These are phyloP conservation scores for Tetrapisispora namnaoensis DNA, from an alignment of 805 yeast species.

Conservation along the genomic window DNA sequence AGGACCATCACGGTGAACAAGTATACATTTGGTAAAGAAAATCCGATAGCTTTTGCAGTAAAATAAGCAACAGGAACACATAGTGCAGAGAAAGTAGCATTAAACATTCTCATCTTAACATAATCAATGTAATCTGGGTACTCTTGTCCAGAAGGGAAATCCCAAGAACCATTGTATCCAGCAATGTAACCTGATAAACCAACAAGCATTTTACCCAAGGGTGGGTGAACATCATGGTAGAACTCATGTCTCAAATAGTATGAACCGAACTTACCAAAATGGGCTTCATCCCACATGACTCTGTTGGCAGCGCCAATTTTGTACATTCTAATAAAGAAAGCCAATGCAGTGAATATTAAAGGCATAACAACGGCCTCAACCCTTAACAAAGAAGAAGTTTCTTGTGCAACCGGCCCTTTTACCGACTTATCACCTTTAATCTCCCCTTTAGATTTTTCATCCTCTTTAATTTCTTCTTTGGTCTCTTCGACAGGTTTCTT, in stretches of 20 bases:
- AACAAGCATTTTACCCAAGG: conserved; percentile 71
- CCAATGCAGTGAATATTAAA: conserved; percentile 33
- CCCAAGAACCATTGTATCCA: conserved; percentile 68
- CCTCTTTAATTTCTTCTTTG: background rate
- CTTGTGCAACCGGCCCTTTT: background rate
- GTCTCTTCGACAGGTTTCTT: background rate
- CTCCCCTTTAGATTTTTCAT: background rate
- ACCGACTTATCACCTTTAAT: background rate
- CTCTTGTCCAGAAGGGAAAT: conserved; percentile 55
- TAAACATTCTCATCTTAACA: conserved; percentile 60
- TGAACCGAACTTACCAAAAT: conserved; percentile 81
- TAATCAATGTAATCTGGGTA: conserved; percentile 57
- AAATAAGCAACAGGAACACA: conserved; percentile 65
- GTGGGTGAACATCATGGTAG: conserved; percentile 83
- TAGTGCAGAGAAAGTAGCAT: conserved; percentile 54
- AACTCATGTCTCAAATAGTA: conserved; percentile 71
- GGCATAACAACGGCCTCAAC: conserved; percentile 35
- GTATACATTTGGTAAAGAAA: conserved; percentile 42
- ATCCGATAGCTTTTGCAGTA: conserved; percentile 52
- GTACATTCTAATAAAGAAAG: conserved; percentile 49
- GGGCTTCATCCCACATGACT: conserved; percentile 88
- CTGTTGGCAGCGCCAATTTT: conserved; percentile 44
- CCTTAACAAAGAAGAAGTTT: conserved; percentile 4
- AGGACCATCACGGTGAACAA: conserved; percentile 54
- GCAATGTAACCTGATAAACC: conserved; percentile 73